These are phyloP conservation scores for Rhododendron vialii DNA, from an alignment of 148 eudicot species.

Conservation along the genomic window DNA sequence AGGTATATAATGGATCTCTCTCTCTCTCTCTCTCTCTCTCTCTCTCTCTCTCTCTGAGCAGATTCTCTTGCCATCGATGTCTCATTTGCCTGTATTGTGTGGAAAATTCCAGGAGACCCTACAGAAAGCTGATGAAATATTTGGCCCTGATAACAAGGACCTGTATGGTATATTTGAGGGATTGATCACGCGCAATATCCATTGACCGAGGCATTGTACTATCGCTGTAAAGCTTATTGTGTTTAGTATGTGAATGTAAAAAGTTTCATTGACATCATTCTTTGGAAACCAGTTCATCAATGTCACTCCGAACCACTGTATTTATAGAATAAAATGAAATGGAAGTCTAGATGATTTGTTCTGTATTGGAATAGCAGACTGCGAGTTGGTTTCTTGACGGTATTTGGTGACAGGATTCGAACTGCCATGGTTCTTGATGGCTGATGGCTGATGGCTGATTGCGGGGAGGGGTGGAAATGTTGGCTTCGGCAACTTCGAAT, in stretches of 20 bases:
- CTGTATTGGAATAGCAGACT: too few relatives aligned
- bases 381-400: not conserved
- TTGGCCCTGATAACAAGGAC: conserved; percentile 88
- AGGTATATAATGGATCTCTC: conserved; percentile 33
- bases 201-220: conserved; percentile 24
- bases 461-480: too few relatives aligned
- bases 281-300: not conserved
- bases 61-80: not conserved
- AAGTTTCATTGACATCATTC: conserved; percentile 4
- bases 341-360: not conserved
- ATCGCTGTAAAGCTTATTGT: not conserved
- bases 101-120: conserved; percentile 61
- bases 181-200: conserved; percentile 61
- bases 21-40: not conserved
- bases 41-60: not conserved
- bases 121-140: conserved; percentile 82
- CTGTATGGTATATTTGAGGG: conserved; percentile 75
- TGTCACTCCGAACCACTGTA: not conserved
- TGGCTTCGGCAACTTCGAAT: not conserved
- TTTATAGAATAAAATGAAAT: not conserved
- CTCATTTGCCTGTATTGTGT: not conserved
- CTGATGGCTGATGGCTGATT: not conserved
- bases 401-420: not conserved
- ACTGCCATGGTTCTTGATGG: not conserved
- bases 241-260: conserved; percentile 5